Conservation (phyloP, 768 basidiomycete genomes). For the Candolleomyces efflorescens region DNA sequence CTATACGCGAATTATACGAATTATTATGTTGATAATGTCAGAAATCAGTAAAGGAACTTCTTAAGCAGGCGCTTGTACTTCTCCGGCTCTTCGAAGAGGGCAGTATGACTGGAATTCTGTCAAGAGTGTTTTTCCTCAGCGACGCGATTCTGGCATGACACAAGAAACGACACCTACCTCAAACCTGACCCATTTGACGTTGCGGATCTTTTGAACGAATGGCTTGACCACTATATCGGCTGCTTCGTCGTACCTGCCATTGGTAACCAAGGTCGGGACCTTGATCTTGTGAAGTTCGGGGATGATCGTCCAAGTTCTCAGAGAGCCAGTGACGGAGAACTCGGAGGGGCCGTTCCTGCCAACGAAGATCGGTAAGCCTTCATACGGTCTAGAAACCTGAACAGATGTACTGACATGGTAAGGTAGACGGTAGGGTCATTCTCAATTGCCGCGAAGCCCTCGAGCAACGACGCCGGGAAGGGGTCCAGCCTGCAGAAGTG, state of each 20-base stretch:
- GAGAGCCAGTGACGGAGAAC: conserved; percentile 30
- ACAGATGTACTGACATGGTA: conserved; percentile 35
- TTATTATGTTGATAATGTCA: too few relatives aligned
- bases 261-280: conserved; percentile 36
- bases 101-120: conserved; percentile 33
- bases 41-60: conserved; percentile 19
- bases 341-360: conserved; percentile 34
- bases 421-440: conserved; percentile 45
- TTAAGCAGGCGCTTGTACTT: conserved; percentile 28
- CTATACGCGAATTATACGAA: too few relatives aligned
- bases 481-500: conserved; percentile 43
- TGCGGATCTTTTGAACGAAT: conserved; percentile 32
- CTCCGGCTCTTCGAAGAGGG: conserved; percentile 37
- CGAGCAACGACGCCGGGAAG: conserved; percentile 34
- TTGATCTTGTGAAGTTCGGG: conserved; percentile 38
- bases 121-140: neutral
- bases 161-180: conserved; percentile 9
- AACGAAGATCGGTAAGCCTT: neutral
- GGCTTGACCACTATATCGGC: conserved; percentile 31
- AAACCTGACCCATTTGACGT: conserved; percentile 43
- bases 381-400: neutral
- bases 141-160: neutral
- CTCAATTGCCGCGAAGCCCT: conserved; percentile 27
- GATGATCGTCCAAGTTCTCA: conserved; percentile 44
- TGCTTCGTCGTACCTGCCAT: conserved; percentile 36